Evolutionary conservation across 2,329 filamentous ascomycete genomes (phyloP).

Genomic region (Colletotrichum echinochloae): DNA sequence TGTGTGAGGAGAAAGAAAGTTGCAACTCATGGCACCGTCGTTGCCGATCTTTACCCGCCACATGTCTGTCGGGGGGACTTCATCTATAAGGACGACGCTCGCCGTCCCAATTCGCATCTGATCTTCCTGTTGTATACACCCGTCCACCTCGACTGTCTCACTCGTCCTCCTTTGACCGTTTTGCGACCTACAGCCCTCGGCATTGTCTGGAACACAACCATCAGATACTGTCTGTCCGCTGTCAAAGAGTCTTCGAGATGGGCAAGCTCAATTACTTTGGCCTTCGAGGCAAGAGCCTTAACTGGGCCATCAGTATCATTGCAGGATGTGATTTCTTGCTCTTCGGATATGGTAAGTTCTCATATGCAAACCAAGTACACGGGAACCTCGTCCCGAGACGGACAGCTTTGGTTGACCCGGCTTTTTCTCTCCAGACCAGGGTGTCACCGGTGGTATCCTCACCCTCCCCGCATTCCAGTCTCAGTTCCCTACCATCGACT

Average conservation of each 20-base stretch:
- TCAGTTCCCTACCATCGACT: slow-evolving; percentile 55
- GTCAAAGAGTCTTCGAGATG: slow-evolving; percentile 38
- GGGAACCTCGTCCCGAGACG: not conserved
- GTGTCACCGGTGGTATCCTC: slow-evolving; percentile 81
- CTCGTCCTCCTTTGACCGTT: not conserved
- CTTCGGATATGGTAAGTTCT: slow-evolving; percentile 63
- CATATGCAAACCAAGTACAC: not conserved
- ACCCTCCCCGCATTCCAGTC: slow-evolving; percentile 72
- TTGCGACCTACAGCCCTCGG: slow-evolving; percentile 21
- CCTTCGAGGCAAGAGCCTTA: slow-evolving; percentile 73
- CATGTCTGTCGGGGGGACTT: slow-evolving; percentile 15
- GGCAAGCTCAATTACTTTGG: slow-evolving; percentile 65
- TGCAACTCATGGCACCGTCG: slow-evolving; percentile 27
- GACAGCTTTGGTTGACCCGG: slow-evolving; percentile 42
- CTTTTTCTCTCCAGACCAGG: slow-evolving; percentile 69
- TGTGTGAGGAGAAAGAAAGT: slow-evolving; percentile 7
- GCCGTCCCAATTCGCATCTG: slow-evolving; percentile 3
- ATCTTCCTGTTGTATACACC: slow-evolving; percentile 12
- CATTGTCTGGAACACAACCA: slow-evolving; percentile 10
- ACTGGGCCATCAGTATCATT: slow-evolving; percentile 76
- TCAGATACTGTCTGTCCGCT: slow-evolving; percentile 27
- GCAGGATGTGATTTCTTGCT: slow-evolving; percentile 79
- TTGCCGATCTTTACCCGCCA: slow-evolving; percentile 36
- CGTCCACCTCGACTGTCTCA: slow-evolving; percentile 1
- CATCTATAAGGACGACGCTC: slow-evolving; percentile 39